Evolutionary conservation across 768 basidiomycete genomes (phyloP).

Genomic region (Panaeolus cyanescens): DNA sequence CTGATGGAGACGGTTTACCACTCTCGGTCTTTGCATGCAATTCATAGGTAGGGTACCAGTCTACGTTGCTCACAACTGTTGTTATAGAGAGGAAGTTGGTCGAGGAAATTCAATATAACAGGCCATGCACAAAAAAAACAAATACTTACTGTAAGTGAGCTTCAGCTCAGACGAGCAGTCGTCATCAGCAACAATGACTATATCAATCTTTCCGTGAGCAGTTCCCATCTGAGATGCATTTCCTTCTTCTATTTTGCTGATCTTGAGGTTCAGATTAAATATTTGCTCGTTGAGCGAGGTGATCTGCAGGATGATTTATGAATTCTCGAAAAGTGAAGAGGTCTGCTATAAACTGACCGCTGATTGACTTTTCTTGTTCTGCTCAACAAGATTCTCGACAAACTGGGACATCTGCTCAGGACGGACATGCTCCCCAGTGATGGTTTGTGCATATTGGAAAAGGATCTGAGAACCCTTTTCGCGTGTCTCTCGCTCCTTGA

Average conservation of each 20-base stretch:
- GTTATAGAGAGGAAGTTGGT: too few relatives aligned
- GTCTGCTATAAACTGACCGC: slow-evolving; percentile 21
- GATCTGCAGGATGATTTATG: slow-evolving; percentile 21
- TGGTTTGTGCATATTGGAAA: slow-evolving; percentile 41
- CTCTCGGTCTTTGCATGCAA: slow-evolving; percentile 51
- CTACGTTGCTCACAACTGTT: slow-evolving; percentile 51
- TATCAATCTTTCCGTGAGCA: slow-evolving; percentile 35
- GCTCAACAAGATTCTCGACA: slow-evolving; percentile 41
- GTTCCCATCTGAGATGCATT: slow-evolving; percentile 34
- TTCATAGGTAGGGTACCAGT: slow-evolving; percentile 60
- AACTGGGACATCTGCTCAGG: slow-evolving; percentile 41
- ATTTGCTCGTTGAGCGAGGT: slow-evolving; percentile 41
- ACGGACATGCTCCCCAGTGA: slow-evolving; percentile 42
- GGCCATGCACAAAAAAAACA: neutral
- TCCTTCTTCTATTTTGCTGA: slow-evolving; percentile 35
- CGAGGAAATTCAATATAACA: too few relatives aligned
- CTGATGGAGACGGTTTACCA: slow-evolving; percentile 43
- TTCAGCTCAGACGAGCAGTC: slow-evolving; percentile 41
- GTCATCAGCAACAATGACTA: slow-evolving; percentile 43
- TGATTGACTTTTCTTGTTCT: slow-evolving; percentile 34
- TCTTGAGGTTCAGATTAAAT: slow-evolving; percentile 37
- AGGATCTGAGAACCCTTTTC: slow-evolving; percentile 45
- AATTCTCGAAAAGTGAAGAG: neutral
- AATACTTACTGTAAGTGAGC: slow-evolving; percentile 52
- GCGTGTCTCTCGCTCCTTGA: slow-evolving; percentile 38